phyloP scores from a whole-genome alignment of 73 alveolate genomes.

The Stentor roeselii region DNA sequence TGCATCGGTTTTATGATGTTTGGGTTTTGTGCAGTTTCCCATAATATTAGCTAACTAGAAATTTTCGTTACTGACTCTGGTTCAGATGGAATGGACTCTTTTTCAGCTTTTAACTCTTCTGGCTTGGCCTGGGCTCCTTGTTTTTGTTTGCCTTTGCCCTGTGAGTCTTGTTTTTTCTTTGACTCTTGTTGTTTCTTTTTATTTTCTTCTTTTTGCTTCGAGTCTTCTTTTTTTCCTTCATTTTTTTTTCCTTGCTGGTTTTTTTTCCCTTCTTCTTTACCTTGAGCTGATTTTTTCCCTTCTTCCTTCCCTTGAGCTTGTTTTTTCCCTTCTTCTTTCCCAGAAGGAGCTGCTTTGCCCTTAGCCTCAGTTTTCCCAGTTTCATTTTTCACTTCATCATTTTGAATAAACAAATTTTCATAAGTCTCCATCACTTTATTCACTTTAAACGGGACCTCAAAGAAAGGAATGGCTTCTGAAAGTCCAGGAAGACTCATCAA shows the following conservation, averaged over 20 bases:
- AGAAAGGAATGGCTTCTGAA: not conserved
- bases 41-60: too few relatives aligned
- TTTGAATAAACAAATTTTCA: not conserved
- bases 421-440: conserved; percentile 5
- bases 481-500: conserved; percentile 24
- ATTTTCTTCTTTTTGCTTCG: not conserved
- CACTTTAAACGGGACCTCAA: not conserved
- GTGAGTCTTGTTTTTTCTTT: not conserved
- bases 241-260: not conserved
- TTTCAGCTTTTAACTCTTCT: not conserved
- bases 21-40: too few relatives aligned
- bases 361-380: conserved; percentile 13
- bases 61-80: too few relatives aligned
- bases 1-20: too few relatives aligned
- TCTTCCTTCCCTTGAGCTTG: conserved; percentile 20
- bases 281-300: conserved; percentile 3
- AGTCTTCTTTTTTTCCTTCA: not conserved
- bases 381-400: not conserved
- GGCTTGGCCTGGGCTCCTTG: not conserved
- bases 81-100: too few relatives aligned
- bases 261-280: conserved; percentile 8
- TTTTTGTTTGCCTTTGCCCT: too few relatives aligned
- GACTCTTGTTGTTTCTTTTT: not conserved
- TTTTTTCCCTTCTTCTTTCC: not conserved
- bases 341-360: conserved; percentile 22